Conservation (phyloP, 1,284 basidiomycete genomes). For the Puccinia novopanici region DNA sequence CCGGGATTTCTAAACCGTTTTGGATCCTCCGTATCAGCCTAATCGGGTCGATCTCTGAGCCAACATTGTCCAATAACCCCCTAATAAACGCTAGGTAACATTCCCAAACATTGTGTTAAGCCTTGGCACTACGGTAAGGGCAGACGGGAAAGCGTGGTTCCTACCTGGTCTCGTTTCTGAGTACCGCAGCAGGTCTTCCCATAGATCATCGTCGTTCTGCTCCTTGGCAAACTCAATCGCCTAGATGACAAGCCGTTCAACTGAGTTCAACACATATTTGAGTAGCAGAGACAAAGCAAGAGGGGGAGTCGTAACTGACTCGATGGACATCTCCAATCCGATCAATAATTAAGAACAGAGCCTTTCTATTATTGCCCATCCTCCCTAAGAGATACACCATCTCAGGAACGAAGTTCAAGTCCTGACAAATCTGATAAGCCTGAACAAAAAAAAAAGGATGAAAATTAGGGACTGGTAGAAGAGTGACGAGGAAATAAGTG, state of each 20-base stretch:
- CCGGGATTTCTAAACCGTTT: slow-evolving; percentile 92
- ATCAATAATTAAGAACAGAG: slow-evolving; percentile 91
- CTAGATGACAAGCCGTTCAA: slow-evolving; percentile 60
- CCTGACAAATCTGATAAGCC: slow-evolving; percentile 85
- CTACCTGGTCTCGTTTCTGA: slow-evolving; percentile 86
- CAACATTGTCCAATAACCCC: slow-evolving; percentile 86
- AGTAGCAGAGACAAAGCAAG: background rate
- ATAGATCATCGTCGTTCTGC: slow-evolving; percentile 93
- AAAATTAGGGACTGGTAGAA: background rate
- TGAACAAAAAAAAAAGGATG: slow-evolving; percentile 57
- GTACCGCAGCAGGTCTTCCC: slow-evolving; percentile 92
- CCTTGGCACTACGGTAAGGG: slow-evolving; percentile 19
- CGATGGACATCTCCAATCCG: slow-evolving; percentile 86
- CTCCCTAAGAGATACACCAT: slow-evolving; percentile 97
- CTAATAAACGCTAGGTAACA: slow-evolving; percentile 77
- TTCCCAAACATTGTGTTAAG: too few relatives aligned
- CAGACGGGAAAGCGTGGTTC: background rate
- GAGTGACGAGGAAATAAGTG: background rate
- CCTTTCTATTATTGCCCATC: slow-evolving; percentile 96
- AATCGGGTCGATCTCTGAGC: slow-evolving; percentile 92
- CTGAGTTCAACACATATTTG: background rate
- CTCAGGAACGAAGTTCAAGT: slow-evolving; percentile 83
- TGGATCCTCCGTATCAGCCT: slow-evolving; percentile 89
- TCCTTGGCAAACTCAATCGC: slow-evolving; percentile 98
- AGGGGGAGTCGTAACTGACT: slow-evolving; percentile 61